Conservation (phyloP, 257 asterid genomes). For the Scutellaria barbata region DNA sequence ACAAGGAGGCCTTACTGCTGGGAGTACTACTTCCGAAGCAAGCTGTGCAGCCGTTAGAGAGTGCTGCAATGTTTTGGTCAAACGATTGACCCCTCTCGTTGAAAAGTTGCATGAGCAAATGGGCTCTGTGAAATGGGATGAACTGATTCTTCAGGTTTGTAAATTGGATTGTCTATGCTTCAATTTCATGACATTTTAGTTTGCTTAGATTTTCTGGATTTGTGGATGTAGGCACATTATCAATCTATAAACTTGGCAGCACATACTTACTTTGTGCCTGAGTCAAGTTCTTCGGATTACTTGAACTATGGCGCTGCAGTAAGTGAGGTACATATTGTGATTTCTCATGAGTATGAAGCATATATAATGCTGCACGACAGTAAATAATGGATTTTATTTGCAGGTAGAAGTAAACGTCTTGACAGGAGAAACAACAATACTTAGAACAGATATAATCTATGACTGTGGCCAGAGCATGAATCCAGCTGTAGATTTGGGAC, state of each 20-base stretch:
- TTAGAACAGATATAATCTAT: conserved; percentile 30
- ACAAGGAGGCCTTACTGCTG: conserved; percentile 33
- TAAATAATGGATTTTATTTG: too few species aligned
- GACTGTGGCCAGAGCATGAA: conserved; percentile 36
- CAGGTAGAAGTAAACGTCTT: conserved; percentile 34
- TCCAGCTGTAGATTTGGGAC: conserved; percentile 34
- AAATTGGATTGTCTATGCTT: not conserved
- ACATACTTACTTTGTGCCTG: conserved; percentile 26
- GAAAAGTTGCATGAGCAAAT: conserved; percentile 21
- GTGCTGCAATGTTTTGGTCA: conserved; percentile 31
- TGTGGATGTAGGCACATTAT: conserved; percentile 26
- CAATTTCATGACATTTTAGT: not conserved
- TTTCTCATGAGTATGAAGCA: not conserved
- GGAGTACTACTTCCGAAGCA: conserved; percentile 30
- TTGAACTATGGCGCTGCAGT: conserved; percentile 36
- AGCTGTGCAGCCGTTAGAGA: conserved; percentile 31
- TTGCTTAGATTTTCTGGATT: too few species aligned
- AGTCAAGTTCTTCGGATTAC: conserved; percentile 12
- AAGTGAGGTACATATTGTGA: conserved; percentile 28
- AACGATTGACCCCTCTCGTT: conserved; percentile 28
- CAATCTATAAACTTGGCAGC: conserved; percentile 28
- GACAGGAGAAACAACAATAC: conserved; percentile 26
- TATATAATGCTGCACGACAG: not conserved
- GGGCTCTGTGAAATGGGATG: conserved; percentile 28
- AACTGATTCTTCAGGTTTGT: conserved; percentile 26